These are phyloP conservation scores for Mycena citricolor DNA, from an alignment of 1,284 basidiomycete species.

Conservation along the genomic window DNA sequence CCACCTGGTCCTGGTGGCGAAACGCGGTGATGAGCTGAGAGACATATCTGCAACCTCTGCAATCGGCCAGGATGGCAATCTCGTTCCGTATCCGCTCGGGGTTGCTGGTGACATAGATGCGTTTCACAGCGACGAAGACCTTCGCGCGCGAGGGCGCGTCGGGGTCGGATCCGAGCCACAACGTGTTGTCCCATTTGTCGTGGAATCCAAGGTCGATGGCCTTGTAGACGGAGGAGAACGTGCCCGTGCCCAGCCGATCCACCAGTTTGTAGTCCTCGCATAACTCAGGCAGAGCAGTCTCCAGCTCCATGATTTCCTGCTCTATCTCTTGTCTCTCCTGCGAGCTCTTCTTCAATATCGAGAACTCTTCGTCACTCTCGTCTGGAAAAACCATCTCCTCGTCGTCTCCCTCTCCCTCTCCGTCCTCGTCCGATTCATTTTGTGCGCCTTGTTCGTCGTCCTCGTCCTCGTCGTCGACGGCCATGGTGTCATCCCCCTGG, in stretches of 20 bases:
- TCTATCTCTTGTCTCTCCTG: constrained; percentile 77
- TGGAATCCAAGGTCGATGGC: constrained; percentile 83
- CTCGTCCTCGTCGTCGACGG: constrained; percentile 49
- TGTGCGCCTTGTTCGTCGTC: constrained; percentile 26
- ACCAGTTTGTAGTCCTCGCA: constrained; percentile 77
- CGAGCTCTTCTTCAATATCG: constrained; percentile 53
- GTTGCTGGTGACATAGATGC: constrained; percentile 95
- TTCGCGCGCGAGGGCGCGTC: constrained; percentile 43
- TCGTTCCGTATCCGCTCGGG: constrained; percentile 94
- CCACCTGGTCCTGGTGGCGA: constrained; percentile 88
- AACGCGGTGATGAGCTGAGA: constrained; percentile 96
- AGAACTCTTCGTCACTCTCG: constrained; percentile 64
- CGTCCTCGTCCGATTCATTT: constrained; percentile 30
- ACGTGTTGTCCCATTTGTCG: constrained; percentile 76
- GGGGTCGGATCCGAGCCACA: constrained; percentile 76
- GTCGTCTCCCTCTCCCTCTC: constrained; percentile 31
- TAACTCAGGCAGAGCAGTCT: constrained; percentile 61
- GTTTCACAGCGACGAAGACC: constrained; percentile 91
- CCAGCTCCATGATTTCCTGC: constrained; percentile 71
- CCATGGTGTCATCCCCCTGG: constrained; percentile 52
- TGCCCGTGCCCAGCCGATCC: constrained; percentile 94
- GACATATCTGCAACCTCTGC: constrained; percentile 79
- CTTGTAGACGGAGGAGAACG: constrained; percentile 99
- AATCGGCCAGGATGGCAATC: constrained; percentile 88
- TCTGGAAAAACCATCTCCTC: too few relatives aligned